These are phyloP conservation scores for Setomelanomma holmii DNA, from an alignment of 2,329 filamentous ascomycete species.

Conservation along the genomic window DNA sequence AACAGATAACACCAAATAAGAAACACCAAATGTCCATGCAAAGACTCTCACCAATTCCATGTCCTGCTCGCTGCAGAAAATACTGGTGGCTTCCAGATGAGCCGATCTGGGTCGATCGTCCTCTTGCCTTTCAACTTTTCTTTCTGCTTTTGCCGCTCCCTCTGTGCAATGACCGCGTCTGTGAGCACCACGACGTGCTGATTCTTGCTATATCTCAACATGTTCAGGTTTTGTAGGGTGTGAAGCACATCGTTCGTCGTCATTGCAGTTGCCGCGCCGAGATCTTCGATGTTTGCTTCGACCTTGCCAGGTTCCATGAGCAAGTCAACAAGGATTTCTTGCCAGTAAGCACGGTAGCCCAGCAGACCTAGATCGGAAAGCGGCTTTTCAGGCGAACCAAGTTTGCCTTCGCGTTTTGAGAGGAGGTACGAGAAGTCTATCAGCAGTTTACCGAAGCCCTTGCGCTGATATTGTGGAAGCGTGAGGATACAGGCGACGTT, in stretches of 20 bases:
- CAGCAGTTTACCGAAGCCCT: constrained; percentile 88
- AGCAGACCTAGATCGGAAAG: constrained; percentile 91
- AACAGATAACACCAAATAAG: not conserved
- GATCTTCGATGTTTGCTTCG: constrained; percentile 82
- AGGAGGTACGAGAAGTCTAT: constrained; percentile 99
- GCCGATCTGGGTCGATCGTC: constrained; percentile 75
- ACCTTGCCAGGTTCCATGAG: constrained; percentile 70
- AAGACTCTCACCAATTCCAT: constrained; percentile 80
- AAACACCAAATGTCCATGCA: not conserved
- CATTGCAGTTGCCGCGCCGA: constrained; percentile 84
- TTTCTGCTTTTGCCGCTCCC: constrained; percentile 77
- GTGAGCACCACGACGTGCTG: constrained; percentile 96
- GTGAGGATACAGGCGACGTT: constrained; percentile 98
- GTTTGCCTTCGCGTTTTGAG: constrained; percentile 91
- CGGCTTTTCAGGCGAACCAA: constrained; percentile 96
- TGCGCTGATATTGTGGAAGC: constrained; percentile 92
- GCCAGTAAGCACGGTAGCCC: constrained; percentile 97
- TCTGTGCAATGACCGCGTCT: constrained; percentile 75
- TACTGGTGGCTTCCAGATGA: constrained; percentile 96
- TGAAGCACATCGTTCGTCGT: constrained; percentile 97
- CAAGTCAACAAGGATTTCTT: constrained; percentile 88
- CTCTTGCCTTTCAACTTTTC: constrained; percentile 79
- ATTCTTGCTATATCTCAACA: constrained; percentile 95
- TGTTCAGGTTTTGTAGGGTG: constrained; percentile 89
- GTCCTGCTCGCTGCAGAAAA: constrained; percentile 89